Conservation (phyloP, 805 yeast species). For the Sugiyamaella smithiae region DNA sequence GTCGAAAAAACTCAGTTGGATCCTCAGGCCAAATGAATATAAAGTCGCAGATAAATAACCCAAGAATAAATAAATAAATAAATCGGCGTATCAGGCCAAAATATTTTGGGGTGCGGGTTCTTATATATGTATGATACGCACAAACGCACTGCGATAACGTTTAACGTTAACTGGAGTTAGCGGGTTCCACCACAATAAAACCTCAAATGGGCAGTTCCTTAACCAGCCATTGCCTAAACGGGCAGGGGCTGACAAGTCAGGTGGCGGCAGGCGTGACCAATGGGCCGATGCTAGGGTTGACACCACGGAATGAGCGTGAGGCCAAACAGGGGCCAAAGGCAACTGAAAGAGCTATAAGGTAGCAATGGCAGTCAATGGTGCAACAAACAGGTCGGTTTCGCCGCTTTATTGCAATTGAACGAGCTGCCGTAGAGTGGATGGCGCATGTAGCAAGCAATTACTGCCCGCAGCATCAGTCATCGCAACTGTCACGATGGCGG, state of each 20-base stretch:
- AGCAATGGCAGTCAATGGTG: not conserved
- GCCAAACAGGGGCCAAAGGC: too few species aligned
- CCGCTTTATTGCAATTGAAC: too few species aligned
- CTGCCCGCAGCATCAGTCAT: not conserved
- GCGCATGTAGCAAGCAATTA: conserved; percentile 2
- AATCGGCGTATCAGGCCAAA: not conserved
- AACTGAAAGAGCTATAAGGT: not conserved
- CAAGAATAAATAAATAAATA: conserved; percentile 5
- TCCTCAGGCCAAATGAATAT: too few species aligned
- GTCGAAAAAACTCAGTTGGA: too few species aligned
- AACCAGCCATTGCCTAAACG: conserved; percentile 4
- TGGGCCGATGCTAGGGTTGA: conserved; percentile 1
- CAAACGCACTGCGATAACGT: conserved; percentile 7
- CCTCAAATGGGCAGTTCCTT: not conserved
- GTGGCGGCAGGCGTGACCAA: conserved; percentile 3
- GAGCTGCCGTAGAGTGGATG: not conserved
- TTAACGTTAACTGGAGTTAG: not conserved
- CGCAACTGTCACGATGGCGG: conserved; percentile 3
- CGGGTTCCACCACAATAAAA: not conserved
- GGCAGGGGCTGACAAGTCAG: conserved; percentile 3
- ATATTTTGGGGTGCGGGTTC: conserved; percentile 1
- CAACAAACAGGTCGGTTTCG: too few species aligned
- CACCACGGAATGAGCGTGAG: too few species aligned
- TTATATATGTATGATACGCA: conserved; percentile 6
- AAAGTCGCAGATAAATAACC: too few species aligned